Conservation (phyloP, 2,329 filamentous ascomycete species). For the Claviceps sp. region DNA sequence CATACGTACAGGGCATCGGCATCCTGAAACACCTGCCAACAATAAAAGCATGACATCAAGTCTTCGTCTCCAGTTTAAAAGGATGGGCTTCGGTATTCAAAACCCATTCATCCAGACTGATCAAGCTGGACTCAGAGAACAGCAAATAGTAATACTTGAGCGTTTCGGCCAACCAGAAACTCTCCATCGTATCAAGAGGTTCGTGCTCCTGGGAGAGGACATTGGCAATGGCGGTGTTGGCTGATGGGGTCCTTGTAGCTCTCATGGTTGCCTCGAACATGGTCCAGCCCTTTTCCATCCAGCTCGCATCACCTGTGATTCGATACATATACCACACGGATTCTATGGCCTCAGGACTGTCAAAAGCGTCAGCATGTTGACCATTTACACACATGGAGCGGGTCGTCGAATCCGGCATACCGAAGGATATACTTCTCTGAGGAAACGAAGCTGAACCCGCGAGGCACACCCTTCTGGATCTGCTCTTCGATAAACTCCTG, state of each 20-base stretch:
- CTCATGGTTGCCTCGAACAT: slow-evolving; percentile 67
- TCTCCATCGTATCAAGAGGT: slow-evolving; percentile 49
- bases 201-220: slow-evolving; percentile 33
- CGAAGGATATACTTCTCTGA: slow-evolving; percentile 45
- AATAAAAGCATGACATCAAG: background rate
- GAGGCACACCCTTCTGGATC: slow-evolving; percentile 27
- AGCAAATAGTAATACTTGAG: slow-evolving; percentile 70
- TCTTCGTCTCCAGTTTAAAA: slow-evolving; percentile 20
- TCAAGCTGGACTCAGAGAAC: slow-evolving; percentile 41
- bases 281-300: slow-evolving; percentile 72
- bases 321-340: slow-evolving; percentile 84
- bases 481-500: background rate
- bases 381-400: background rate
- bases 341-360: slow-evolving; percentile 72
- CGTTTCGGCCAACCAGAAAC: slow-evolving; percentile 46
- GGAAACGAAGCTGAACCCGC: slow-evolving; percentile 35
- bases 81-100: slow-evolving; percentile 52
- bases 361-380: slow-evolving; percentile 13
- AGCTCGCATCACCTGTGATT: slow-evolving; percentile 62
- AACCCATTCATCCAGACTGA: slow-evolving; percentile 52
- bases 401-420: slow-evolving; percentile 24
- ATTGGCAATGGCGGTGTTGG: slow-evolving; percentile 57
- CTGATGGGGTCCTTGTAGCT: slow-evolving; percentile 51
- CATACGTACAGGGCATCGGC: background rate
- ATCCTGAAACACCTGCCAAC: no score